Evolutionary conservation across 2,329 filamentous ascomycete species (phyloP).

Genomic region (Ophiosphaerella herpotricha): DNA sequence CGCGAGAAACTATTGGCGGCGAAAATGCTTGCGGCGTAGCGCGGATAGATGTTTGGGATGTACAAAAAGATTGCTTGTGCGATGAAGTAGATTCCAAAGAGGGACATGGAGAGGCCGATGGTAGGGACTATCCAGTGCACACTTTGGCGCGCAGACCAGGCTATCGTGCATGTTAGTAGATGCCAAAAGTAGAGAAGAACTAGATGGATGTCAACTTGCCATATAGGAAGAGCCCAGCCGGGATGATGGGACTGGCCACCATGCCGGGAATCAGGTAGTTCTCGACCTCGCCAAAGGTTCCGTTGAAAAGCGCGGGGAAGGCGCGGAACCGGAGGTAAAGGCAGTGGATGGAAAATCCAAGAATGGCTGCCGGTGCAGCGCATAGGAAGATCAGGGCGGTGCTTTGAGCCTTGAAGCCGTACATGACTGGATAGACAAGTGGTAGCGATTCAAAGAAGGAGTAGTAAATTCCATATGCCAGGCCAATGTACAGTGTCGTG

Average conservation of each 20-base stretch:
- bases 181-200: background rate
- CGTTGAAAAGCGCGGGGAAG: constrained; percentile 61
- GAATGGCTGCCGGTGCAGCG: constrained; percentile 71
- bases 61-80: constrained; percentile 62
- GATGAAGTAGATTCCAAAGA: constrained; percentile 45
- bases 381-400: constrained; percentile 86
- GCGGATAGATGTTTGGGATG: constrained; percentile 66
- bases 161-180: constrained; percentile 5
- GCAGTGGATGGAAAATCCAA: constrained; percentile 67
- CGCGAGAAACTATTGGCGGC: constrained; percentile 66
- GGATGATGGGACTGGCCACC: constrained; percentile 58
- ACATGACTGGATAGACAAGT: constrained; percentile 73
- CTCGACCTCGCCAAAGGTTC: constrained; percentile 72
- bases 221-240: constrained; percentile 67
- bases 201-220: constrained; percentile 35
- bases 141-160: constrained; percentile 66
- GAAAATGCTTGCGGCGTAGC: constrained; percentile 53
- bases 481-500: constrained; percentile 81
- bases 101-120: constrained; percentile 56
- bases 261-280: constrained; percentile 73
- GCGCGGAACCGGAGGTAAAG: constrained; percentile 79
- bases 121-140: constrained; percentile 63
- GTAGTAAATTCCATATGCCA: constrained; percentile 74
- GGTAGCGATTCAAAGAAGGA: constrained; percentile 70
- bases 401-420: constrained; percentile 71